Percentiles rank a stretch among this genome's conserved stretches.
Evolutionary conservation across 1,284 basidiomycete species (phyloP).

Genomic region (Amylostereum areolatum): DNA sequence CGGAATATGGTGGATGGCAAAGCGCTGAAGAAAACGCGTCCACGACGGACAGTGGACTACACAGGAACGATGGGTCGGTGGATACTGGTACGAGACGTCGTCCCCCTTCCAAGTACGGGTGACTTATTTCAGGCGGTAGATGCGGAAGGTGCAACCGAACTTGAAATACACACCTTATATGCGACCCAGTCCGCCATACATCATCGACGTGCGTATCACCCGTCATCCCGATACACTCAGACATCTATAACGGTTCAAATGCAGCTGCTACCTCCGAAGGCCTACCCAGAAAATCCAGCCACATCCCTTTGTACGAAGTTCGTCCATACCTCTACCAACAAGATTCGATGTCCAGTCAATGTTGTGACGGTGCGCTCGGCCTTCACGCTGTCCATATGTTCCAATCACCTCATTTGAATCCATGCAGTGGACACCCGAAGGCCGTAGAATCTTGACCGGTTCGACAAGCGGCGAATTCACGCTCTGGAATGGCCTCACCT

Average conservation of each 20-base stretch:
- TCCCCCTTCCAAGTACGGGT: not conserved
- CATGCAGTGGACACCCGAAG: conserved; percentile 92
- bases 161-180: conserved; percentile 70
- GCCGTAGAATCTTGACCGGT: conserved; percentile 86
- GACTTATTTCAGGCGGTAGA: conserved; percentile 29
- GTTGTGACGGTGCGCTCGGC: conserved; percentile 72
- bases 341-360: conserved; percentile 95
- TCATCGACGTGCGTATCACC: conserved; percentile 65
- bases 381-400: not conserved
- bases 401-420: not conserved
- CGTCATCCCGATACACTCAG: conserved; percentile 14
- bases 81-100: conserved; percentile 59
- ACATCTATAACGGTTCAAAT: conserved; percentile 17
- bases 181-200: conserved; percentile 76
- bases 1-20: conserved; percentile 66
- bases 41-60: conserved; percentile 92
- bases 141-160: conserved; percentile 72
- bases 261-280: conserved; percentile 87
- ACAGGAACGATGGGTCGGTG: conserved; percentile 83
- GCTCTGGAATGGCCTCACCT: conserved; percentile 97
- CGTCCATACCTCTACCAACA: conserved; percentile 97
- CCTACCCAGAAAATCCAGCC: conserved; percentile 83
- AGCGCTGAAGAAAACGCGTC: conserved; percentile 84
- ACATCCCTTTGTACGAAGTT: conserved; percentile 94
- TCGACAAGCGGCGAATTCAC: conserved; percentile 98